These are phyloP conservation scores for Hippophae rhamnoides DNA, from an alignment of 306 rosid species.

Conservation along the genomic window DNA sequence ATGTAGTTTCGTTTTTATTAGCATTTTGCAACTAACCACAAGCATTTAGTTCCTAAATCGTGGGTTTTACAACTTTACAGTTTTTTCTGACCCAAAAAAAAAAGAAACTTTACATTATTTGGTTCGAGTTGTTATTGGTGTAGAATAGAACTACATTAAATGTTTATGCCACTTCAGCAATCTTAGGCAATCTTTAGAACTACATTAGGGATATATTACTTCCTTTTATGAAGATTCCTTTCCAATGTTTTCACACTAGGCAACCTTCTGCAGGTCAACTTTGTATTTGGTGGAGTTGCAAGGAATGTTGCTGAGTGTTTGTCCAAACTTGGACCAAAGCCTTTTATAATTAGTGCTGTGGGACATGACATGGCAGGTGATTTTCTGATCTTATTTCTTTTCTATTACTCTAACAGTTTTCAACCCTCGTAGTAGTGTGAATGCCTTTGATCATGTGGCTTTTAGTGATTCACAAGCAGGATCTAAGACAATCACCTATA, in stretches of 20 bases:
- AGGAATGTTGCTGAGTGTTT: constrained; percentile 92
- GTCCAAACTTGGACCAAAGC: constrained; percentile 75
- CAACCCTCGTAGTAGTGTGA: constrained; percentile 5
- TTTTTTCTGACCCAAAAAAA: too few species aligned
- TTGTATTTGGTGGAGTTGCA: constrained; percentile 79
- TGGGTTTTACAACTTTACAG: too few species aligned
- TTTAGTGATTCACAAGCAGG: neutral
- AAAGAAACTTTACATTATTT: too few species aligned
- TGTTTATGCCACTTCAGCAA: neutral
- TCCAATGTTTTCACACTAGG: constrained; percentile 6
- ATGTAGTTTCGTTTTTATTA: neutral
- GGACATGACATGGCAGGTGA: constrained; percentile 83
- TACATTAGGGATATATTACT: neutral
- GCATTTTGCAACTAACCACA: neutral
- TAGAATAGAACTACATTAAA: neutral
- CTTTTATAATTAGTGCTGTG: constrained; percentile 73
- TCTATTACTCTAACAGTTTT: neutral
- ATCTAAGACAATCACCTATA: neutral
- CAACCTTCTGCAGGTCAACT: constrained; percentile 45
- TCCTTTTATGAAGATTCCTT: neutral
- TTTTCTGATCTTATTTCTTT: constrained; percentile 10
- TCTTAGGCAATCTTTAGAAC: neutral
- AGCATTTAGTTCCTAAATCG: too few species aligned
- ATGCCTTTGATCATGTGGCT: neutral
- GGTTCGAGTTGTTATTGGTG: too few species aligned